Base-by-base conservation (phyloP, 2,329 filamentous ascomycete species). In the Cucurbitaria berberidis region DNA sequence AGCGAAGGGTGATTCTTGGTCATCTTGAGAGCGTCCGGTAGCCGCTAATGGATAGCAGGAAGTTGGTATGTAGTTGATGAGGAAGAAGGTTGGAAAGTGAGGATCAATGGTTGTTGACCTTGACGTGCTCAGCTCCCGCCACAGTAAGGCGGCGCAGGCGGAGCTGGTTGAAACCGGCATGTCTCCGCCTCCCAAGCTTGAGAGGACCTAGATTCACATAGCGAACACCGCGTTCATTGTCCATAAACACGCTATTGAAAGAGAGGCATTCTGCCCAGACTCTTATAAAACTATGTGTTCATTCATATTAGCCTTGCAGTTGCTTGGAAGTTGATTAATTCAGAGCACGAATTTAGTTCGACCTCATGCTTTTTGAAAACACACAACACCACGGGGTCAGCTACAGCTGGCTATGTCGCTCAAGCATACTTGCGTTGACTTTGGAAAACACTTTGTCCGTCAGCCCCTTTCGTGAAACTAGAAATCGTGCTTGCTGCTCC, bases 1-100 rank as follows among this genome's bases (percentile, higher is more conserved):
- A 75, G 68, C 15, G 56, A 51, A n/a, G 73, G 73, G 21, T 69
- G 64, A 30, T 74, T 76, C 55, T 66, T 74, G 9, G 74, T 76
- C 74, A 76, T 75, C 30, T 35, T 66, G 16, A 29, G 13, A 40
- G 27, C 16, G 42, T 48, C 13, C 19, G 7, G 29, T 19, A 9
- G 3, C 16, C 15, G 2, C 19, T 16, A 26, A 30, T 43, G n/a
- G 35, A 57, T 16, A 15, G 21, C 9, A 19, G 21, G 30, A 45
- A 13, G 48, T 21, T 27, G 15, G 27, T 10, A 30, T 10, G 11
- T 16, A 22, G n/a, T 38, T 35, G 41, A 19, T n/a, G 42, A 8
- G 19, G 19, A 13, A 6, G 41, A 30, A 16, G 1, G 40, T 42
- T 34, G 51, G 13, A 10, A 26, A 36, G 41, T 27, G 49, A 42